Evolutionary conservation across 2,329 filamentous ascomycete species (phyloP).

Genomic region (Bipolaris gigantea): DNA sequence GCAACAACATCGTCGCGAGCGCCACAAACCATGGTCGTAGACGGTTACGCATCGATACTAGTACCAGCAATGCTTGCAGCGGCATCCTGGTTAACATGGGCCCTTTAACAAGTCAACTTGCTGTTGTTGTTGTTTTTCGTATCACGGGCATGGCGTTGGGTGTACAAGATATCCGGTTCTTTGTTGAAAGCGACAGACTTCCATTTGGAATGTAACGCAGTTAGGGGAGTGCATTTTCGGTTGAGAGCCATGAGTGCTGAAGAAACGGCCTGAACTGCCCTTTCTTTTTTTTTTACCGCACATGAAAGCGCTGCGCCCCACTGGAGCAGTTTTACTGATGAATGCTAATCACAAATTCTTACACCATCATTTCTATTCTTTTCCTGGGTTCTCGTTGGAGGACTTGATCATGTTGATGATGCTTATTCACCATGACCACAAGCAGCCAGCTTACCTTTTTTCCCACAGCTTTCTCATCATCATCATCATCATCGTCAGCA

Average conservation of each 20-base stretch:
- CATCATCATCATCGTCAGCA: background rate
- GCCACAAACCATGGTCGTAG: conserved; percentile 27
- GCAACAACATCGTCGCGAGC: conserved; percentile 50
- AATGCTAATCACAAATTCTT: background rate
- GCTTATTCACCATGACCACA: background rate
- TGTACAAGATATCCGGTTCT: conserved; percentile 27
- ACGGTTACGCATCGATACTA: conserved; percentile 31
- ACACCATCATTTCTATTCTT: background rate
- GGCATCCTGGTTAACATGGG: conserved; percentile 35
- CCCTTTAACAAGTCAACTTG: conserved; percentile 3
- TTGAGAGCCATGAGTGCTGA: background rate
- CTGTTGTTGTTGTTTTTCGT: conserved; percentile 6
- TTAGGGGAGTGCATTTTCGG: background rate
- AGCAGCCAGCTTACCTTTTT: background rate
- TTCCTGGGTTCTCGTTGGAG: background rate
- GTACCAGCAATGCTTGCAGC: conserved; percentile 33
- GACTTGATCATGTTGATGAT: background rate
- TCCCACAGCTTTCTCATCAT: background rate
- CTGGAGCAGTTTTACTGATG: background rate
- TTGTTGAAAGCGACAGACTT: conserved; percentile 1
- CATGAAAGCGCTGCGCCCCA: background rate
- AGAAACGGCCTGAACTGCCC: background rate
- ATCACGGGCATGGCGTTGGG: conserved; percentile 17
- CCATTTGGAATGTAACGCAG: conserved; percentile 5
- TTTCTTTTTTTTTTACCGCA: background rate